Conservation (phyloP, 352 stramenopile genomes). For the Phytophthora podocarpi region DNA sequence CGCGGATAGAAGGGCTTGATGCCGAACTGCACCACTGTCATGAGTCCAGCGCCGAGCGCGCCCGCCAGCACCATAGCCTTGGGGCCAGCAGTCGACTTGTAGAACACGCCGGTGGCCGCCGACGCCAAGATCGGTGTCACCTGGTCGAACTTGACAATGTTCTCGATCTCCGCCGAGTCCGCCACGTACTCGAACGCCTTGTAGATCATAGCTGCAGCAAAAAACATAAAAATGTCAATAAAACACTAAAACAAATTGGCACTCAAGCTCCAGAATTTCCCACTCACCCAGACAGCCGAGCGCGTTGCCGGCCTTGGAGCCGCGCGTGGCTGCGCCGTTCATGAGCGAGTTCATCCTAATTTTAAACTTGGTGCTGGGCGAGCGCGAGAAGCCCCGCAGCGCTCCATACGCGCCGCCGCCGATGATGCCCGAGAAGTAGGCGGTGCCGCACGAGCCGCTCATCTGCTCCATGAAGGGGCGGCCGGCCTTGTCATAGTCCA, state of each 20-base stretch:
- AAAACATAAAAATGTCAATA: slow-evolving; percentile 20
- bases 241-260: neutral
- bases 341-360: slow-evolving; percentile 90
- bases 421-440: slow-evolving; percentile 87
- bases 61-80: slow-evolving; percentile 87
- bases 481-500: slow-evolving; percentile 85
- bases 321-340: slow-evolving; percentile 79
- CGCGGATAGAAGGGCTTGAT: slow-evolving; percentile 86
- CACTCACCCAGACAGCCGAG: slow-evolving; percentile 77
- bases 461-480: slow-evolving; percentile 88
- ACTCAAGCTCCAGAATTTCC: neutral
- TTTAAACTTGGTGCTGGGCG: slow-evolving; percentile 87
- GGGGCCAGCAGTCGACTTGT: slow-evolving; percentile 86
- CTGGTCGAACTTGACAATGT: slow-evolving; percentile 84
- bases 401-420: slow-evolving; percentile 77
- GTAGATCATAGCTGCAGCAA: slow-evolving; percentile 78
- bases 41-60: slow-evolving; percentile 76
- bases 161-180: slow-evolving; percentile 82
- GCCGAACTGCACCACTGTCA: slow-evolving; percentile 86
- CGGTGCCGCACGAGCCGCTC: slow-evolving; percentile 75
- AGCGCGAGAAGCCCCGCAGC: slow-evolving; percentile 66
- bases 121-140: slow-evolving; percentile 84
- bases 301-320: slow-evolving; percentile 86
- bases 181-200: slow-evolving; percentile 85
- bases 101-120: slow-evolving; percentile 81